Conservation (phyloP, 208 protist genomes). For the Trypanosoma boissoni region DNA sequence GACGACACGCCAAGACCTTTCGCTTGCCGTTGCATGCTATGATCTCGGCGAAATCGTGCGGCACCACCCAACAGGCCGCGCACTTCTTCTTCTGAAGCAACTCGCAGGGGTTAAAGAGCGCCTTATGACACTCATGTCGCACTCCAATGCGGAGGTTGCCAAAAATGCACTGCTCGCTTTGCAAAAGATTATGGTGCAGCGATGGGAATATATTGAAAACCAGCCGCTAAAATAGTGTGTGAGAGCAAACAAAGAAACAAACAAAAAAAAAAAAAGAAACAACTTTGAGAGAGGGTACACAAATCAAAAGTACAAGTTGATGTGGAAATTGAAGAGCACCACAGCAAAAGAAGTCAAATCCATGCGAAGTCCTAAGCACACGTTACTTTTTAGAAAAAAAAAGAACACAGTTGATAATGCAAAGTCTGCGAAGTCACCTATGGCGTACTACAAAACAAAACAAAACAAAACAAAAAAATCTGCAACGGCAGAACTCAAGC, state of each 20-base stretch:
- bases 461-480: too few relatives aligned
- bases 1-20: constrained; percentile 51
- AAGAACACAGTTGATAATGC: too few relatives aligned
- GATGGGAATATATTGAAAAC: constrained; percentile 87
- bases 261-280: constrained; percentile 8
- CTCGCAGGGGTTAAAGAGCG: constrained; percentile 84
- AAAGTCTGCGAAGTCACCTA: too few relatives aligned
- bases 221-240: constrained; percentile 14
- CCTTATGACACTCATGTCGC: constrained; percentile 85
- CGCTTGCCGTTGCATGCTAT: constrained; percentile 86
- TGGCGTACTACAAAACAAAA: too few relatives aligned
- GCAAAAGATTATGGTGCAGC: constrained; percentile 94
- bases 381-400: too few relatives aligned
- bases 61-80: constrained; percentile 88
- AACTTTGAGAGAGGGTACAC: background rate
- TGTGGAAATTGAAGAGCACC: too few relatives aligned
- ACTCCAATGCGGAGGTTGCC: constrained; percentile 64
- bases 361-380: too few relatives aligned
- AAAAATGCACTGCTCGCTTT: constrained; percentile 90
- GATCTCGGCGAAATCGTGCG: constrained; percentile 92
- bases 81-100: constrained; percentile 58
- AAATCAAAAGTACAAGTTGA: too few relatives aligned
- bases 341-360: too few relatives aligned
- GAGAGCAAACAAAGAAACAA: constrained; percentile 4
- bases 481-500: too few relatives aligned